phyloP scores from a whole-genome alignment of 352 stramenopile species.

The Phytophthora europaea region DNA sequence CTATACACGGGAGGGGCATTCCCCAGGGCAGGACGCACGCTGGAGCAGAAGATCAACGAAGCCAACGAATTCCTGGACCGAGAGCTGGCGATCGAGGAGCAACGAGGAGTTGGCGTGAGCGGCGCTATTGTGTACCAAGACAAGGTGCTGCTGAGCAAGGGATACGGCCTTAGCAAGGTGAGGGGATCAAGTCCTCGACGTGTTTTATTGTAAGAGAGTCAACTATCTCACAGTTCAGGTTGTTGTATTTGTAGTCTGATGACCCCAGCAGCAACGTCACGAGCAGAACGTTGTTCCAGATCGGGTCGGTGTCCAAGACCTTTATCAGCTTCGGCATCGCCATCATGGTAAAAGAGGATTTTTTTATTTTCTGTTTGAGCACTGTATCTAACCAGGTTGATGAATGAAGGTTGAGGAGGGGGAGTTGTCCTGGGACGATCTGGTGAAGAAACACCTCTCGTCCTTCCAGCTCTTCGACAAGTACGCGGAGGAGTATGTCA shows the following conservation, averaged over 20 bases:
- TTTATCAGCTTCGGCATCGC: conserved; percentile 61
- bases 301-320: conserved; percentile 76
- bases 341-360: conserved; percentile 36
- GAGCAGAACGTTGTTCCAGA: conserved; percentile 67
- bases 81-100: conserved; percentile 44
- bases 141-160: conserved; percentile 51
- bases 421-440: conserved; percentile 60
- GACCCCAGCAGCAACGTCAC: conserved; percentile 47
- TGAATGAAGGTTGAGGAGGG: conserved; percentile 54
- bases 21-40: conserved; percentile 41
- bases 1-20: conserved; percentile 49
- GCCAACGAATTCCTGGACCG: conserved; percentile 52
- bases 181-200: background rate
- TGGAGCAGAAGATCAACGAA: conserved; percentile 58
- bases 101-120: conserved; percentile 54
- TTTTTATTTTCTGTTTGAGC: no score
- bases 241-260: conserved; percentile 28
- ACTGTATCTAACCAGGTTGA: background rate
- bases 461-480: conserved; percentile 67
- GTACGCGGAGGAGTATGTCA: conserved; percentile 64
- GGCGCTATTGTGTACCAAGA: conserved; percentile 65
- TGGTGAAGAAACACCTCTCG: conserved; percentile 63
- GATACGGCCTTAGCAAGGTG: conserved; percentile 50
- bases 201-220: background rate
- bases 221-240: background rate